Percentiles rank a stretch among this genome's conserved stretches.
phyloP scores from a whole-genome alignment of 257 asterid species.

The Henckelia pumila region DNA sequence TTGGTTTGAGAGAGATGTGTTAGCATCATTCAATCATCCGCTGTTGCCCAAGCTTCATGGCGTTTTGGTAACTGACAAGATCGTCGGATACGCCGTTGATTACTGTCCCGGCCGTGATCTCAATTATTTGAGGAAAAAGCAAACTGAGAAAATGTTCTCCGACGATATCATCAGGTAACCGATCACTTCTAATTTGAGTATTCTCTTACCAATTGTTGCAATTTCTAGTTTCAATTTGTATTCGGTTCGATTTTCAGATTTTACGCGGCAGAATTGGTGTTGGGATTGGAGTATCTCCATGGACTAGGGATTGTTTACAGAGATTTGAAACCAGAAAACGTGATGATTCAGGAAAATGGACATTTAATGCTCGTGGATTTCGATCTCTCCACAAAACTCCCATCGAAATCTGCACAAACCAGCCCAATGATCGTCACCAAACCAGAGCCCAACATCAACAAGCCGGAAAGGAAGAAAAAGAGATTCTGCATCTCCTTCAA shows the following conservation, averaged over 20 bases:
- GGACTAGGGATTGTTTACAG: conserved; percentile 75
- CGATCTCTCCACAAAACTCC: conserved; percentile 80
- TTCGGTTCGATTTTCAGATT: conserved; percentile 43
- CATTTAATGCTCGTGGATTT: conserved; percentile 90
- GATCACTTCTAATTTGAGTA: background rate
- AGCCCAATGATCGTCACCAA: conserved; percentile 28
- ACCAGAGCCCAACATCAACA: conserved; percentile 25
- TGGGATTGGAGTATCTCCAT: conserved; percentile 84
- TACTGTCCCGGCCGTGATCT: conserved; percentile 94
- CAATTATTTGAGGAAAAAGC: conserved; percentile 58
- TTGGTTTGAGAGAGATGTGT: conserved; percentile 59
- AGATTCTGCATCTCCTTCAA: conserved; percentile 25
- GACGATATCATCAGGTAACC: conserved; percentile 80
- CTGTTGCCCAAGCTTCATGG: conserved; percentile 85
- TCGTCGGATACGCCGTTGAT: conserved; percentile 88
- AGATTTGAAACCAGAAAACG: conserved; percentile 95
- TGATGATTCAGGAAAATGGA: conserved; percentile 85
- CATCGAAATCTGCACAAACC: conserved; percentile 42
- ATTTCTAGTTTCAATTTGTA: background rate
- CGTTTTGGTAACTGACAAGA: conserved; percentile 56
- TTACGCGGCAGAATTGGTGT: conserved; percentile 85
- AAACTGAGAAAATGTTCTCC: conserved; percentile 91
- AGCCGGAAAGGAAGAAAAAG: conserved; percentile 30
- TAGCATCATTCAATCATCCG: conserved; percentile 60
- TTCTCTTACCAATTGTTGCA: background rate